Evolutionary conservation across 495 filamentous ascomycete species (phyloP).

Genomic region (Annulohypoxylon moriforme): DNA sequence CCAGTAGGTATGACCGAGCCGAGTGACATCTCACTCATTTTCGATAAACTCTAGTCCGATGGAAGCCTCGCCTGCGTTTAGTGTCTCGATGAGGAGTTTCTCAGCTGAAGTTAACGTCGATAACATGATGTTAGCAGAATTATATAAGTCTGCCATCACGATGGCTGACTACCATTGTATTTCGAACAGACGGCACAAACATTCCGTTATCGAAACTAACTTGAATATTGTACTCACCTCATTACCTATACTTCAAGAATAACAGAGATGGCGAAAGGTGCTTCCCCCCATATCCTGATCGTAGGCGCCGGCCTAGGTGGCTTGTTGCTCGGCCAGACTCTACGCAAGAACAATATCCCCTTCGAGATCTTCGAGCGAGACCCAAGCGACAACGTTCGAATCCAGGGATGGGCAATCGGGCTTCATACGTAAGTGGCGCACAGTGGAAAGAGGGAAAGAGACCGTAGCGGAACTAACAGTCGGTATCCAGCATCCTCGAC

Average conservation of each 20-base stretch:
- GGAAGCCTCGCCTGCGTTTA: not conserved
- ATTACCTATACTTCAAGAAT: not conserved
- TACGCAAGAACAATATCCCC: conserved; percentile 62
- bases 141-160: conserved; percentile 12
- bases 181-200: not conserved
- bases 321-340: conserved; percentile 64
- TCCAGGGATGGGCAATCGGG: conserved; percentile 54
- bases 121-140: not conserved
- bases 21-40: not conserved
- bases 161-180: not conserved
- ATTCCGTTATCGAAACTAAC: not conserved
- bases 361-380: conserved; percentile 64
- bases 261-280: conserved; percentile 25
- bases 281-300: conserved; percentile 51
- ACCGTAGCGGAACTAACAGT: not conserved
- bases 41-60: conserved; percentile 16
- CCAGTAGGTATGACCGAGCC: conserved; percentile 28
- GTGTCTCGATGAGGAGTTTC: not conserved
- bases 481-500: conserved; percentile 38
- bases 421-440: conserved; percentile 40
- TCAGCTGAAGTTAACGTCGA: not conserved
- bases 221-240: not conserved
- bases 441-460: not conserved
- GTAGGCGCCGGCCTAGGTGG: conserved; percentile 67
- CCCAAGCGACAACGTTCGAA: conserved; percentile 49